Conservation (phyloP, 257 asterid species). For the Capsicum baccatum region DNA sequence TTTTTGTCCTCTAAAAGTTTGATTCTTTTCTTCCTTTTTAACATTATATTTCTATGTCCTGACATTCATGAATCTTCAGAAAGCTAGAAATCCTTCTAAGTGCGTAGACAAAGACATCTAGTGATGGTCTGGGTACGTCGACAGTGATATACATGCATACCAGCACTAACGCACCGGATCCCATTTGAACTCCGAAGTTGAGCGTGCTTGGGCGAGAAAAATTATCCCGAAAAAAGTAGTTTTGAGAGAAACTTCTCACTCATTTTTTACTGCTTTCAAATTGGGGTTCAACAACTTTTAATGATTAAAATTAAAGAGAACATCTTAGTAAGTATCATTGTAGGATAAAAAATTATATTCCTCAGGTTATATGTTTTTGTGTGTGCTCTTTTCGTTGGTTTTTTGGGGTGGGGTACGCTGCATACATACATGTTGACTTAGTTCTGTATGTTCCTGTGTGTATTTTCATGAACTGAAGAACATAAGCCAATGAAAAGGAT, state of each 20-base stretch:
- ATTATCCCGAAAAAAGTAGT: too few species aligned
- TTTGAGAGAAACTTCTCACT: neutral
- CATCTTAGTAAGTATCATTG: neutral
- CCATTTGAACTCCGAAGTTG: too few species aligned
- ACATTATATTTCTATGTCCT: neutral
- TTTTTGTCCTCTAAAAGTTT: neutral
- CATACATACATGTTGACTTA: neutral
- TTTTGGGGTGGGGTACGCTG: neutral
- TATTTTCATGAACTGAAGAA: neutral
- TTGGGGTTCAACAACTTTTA: neutral
- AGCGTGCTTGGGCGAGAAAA: too few species aligned
- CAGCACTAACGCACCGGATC: too few species aligned
- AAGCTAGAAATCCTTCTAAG: constrained; percentile 13
- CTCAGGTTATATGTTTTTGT: neutral
- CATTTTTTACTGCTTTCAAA: neutral
- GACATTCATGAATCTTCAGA: neutral
- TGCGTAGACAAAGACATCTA: neutral
- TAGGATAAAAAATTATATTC: neutral
- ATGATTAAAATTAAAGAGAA: neutral
- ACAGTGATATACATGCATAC: neutral
- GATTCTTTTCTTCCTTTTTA: neutral
- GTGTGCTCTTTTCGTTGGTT: neutral
- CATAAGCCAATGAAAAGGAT: neutral
- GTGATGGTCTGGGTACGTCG: neutral
- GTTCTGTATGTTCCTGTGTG: neutral